Percentiles rank a stretch among this genome's conserved stretches.
Evolutionary conservation across 1,139 yeast genomes (phyloP).

Genomic region (Nakaseomyces kungkrabaensis): DNA sequence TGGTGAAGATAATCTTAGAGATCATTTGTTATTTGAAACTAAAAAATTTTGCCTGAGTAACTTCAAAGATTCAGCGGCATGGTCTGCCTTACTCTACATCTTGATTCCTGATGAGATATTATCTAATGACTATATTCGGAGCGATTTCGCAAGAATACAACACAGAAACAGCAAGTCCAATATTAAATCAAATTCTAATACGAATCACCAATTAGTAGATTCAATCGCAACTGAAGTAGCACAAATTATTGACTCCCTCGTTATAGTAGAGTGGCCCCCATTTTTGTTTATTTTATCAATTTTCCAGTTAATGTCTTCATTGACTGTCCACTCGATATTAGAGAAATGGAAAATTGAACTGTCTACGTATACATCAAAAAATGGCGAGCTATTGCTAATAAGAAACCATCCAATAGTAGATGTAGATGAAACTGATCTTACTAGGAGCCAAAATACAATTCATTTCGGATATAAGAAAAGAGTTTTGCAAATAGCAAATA

Average conservation of each 20-base stretch:
- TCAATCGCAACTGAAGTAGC: neutral
- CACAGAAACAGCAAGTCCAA: neutral
- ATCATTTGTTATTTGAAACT: constrained; percentile 13
- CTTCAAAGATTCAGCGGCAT: constrained; percentile 37
- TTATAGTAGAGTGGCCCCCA: constrained; percentile 20
- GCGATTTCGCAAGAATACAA: constrained; percentile 1
- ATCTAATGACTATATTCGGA: neutral
- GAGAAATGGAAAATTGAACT: constrained; percentile 14
- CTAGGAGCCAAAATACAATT: constrained; percentile 5
- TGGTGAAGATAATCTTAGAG: constrained; percentile 6
- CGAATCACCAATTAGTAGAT: neutral
- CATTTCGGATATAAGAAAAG: constrained; percentile 15
- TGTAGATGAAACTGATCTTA: constrained; percentile 5
- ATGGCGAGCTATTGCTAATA: constrained; percentile 7
- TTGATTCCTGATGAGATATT: constrained; percentile 6
- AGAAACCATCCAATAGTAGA: constrained; percentile 13
- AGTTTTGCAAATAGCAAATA: neutral
- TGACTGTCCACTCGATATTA: neutral
- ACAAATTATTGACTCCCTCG: neutral
- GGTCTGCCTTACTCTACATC: constrained; percentile 29
- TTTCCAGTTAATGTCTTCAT: neutral
- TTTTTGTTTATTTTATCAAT: constrained; percentile 15
- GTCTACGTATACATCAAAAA: constrained; percentile 8
- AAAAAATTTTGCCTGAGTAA: constrained; percentile 30
- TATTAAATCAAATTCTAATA: neutral